Evolutionary conservation across 768 basidiomycete genomes (phyloP), one percentile per base, ranked within the genome.

Genomic region (Russula griseocarnosa): DNA sequence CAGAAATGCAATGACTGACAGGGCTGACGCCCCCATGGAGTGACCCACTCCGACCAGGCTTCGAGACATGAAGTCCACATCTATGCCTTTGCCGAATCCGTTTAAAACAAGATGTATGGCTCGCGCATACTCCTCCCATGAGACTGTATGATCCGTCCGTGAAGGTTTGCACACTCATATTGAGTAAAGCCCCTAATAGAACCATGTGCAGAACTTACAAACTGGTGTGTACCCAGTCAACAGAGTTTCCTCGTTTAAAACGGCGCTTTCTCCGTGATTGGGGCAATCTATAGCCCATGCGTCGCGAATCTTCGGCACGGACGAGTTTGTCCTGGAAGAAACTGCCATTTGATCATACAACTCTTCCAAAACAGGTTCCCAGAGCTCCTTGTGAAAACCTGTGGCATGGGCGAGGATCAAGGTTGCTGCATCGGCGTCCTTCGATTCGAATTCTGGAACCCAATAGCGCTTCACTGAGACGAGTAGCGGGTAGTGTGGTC

Each of bases 351-450:
- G 53, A 2, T 44, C 62, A 54, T 75, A 79, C 20, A 85, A 69
- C 8, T 82, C 79, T 9, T 81, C 79, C 3, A 86, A 72, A 0
- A 78, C 76, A 0, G 84, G 82, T 66, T 85, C 83, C 81, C 82
- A 85, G n/a, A 76, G 76, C 67, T 85, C 84, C 66, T 85, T 85
- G 69, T 81, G 81, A 69, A 81, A 82, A 0, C 83, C 78, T 1
- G 81, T 82, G 8, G 79, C 83, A 66, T 85, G 84, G 1, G 81
- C 70, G 56, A 83, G 77, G 36, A 85, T 70, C 34, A 84, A 72
- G 0, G 84, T 84, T 13, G 78, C 54, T 0, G 79, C 82, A 20
- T 75, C 73, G 0, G 73, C 68, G 52, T 81, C 79, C 24, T 73
- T 57, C 5, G 74, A 66, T 53, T 74, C 61, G 20, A 74, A 72